Evolutionary conservation across 352 stramenopile genomes (phyloP), one percentile per base, ranked within the genome.

Genomic region (Elongisporangium prolatum): DNA sequence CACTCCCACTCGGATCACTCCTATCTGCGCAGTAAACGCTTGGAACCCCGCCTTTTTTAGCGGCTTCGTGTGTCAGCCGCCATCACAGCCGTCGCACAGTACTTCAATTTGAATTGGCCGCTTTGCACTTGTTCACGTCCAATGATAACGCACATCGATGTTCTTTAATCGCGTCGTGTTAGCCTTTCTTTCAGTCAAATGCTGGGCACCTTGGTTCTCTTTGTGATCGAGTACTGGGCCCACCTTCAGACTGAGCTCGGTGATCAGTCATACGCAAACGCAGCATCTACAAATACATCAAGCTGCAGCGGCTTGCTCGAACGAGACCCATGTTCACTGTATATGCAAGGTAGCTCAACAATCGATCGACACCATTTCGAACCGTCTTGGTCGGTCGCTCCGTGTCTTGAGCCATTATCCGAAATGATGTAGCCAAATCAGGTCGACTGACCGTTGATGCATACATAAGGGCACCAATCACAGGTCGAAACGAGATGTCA

Each of bases 1-100:
- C 24, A 34, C 7, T 34, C 24, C 24, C 24, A 34, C 24, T 34
- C 24, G 24, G 24, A 3, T 34, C 24, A 34, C 24, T 8, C 24
- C 24, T 3, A 34, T 3, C 24, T 34, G 24, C 3, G 24, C 7
- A 3, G 7, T 3, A 34, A 34, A 34, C 24, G 24, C 24, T 34
- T 34, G 24, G 7, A 34, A 34, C 24, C 7, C 7, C 4, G 7
- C 7, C 24, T 34, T 34, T 3, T 7, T 7, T 7, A 8, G 37
- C 17, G 22, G 57, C 52, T 68, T 68, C 14, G 62, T 52, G 60
- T 62, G 52, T 65, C 63, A 3, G 63, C 56, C 18, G 54, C 48
- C 58, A 64, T 62, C 18, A 25, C 38, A 10, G 25, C 34, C 17
- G 57, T 65, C 34, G 57, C 52, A 10, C 60, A 61, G 47, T 67